A percentile compares a stretch with the other conserved stretches of the same genome.
phyloP scores from a whole-genome alignment of 345 rosid species.

The Erodium maritimum region DNA sequence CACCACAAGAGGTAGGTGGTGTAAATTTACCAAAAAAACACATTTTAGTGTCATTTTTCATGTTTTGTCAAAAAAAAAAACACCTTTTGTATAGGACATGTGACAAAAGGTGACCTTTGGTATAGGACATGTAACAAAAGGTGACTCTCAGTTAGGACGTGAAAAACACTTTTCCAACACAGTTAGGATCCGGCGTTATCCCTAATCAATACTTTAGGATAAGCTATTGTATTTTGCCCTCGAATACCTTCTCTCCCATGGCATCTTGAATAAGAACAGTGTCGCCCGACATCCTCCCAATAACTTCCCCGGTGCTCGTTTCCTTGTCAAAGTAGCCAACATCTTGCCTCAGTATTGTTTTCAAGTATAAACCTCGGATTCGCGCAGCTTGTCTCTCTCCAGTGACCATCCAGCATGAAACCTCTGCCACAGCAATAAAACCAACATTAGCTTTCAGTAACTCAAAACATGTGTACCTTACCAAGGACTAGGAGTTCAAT shows the following conservation, averaged over 20 bases:
- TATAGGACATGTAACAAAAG: no score
- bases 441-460: neutral
- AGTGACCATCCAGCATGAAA: conserved; percentile 36
- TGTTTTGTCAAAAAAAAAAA: no score
- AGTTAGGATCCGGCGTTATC: no score
- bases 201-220: no score
- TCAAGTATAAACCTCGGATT: conserved; percentile 25
- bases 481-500: neutral
- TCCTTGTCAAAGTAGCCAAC: conserved; percentile 28
- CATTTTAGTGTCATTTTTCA: no score
- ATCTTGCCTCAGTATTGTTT: conserved; percentile 31
- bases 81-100: no score
- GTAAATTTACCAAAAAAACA: no score
- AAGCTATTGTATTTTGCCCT: no score
- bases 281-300: conserved; percentile 35
- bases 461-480: neutral
- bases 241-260: conserved; percentile 41
- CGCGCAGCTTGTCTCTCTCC: conserved; percentile 40
- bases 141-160: no score
- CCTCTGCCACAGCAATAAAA: conserved; percentile 14
- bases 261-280: conserved; percentile 35
- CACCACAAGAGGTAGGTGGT: no score
- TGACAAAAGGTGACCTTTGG: no score
- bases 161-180: no score
- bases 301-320: conserved; percentile 27